Evolutionary conservation across 2,329 filamentous ascomycete genomes (phyloP).

Genomic region (Colletotrichum destructivum): DNA sequence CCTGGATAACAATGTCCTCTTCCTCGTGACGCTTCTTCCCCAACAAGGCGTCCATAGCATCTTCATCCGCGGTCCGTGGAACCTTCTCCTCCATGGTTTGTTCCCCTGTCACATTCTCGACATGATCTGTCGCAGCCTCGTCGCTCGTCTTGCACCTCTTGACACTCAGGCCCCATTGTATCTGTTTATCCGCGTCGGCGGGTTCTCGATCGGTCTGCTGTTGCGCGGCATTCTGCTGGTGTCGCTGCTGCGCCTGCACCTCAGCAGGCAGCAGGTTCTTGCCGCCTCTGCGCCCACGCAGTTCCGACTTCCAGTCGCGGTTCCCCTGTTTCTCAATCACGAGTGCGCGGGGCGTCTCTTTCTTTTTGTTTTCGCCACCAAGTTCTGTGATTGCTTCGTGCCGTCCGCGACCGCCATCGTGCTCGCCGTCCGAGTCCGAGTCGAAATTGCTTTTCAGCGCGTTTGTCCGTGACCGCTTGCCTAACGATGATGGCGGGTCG

Average conservation of each 20-base stretch:
- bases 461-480: constrained; percentile 63
- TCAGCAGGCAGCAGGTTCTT: constrained; percentile 72
- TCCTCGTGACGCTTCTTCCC: constrained; percentile 63
- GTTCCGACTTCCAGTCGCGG: constrained; percentile 74
- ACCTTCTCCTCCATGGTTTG: constrained; percentile 14
- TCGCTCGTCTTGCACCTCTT: constrained; percentile 69
- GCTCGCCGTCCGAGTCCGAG: constrained; percentile 51
- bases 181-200: constrained; percentile 65
- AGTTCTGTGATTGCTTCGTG: constrained; percentile 68
- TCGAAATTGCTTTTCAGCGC: constrained; percentile 63
- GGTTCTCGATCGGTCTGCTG: constrained; percentile 52
- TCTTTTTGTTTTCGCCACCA: constrained; percentile 59
- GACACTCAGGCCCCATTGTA: constrained; percentile 70
- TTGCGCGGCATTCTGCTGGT: constrained; percentile 54
- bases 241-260: constrained; percentile 63
- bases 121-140: constrained; percentile 56
- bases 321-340: constrained; percentile 74
- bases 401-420: constrained; percentile 46
- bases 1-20: constrained; percentile 68
- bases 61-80: constrained; percentile 53
- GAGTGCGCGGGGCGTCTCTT: constrained; percentile 55
- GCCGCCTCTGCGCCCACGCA: constrained; percentile 61
- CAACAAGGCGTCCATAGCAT: constrained; percentile 78
- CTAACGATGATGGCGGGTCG: constrained; percentile 59
- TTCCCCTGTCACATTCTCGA: constrained; percentile 34